Conservation (phyloP, 768 basidiomycete genomes). For the Xerocomellus dryophilus region DNA sequence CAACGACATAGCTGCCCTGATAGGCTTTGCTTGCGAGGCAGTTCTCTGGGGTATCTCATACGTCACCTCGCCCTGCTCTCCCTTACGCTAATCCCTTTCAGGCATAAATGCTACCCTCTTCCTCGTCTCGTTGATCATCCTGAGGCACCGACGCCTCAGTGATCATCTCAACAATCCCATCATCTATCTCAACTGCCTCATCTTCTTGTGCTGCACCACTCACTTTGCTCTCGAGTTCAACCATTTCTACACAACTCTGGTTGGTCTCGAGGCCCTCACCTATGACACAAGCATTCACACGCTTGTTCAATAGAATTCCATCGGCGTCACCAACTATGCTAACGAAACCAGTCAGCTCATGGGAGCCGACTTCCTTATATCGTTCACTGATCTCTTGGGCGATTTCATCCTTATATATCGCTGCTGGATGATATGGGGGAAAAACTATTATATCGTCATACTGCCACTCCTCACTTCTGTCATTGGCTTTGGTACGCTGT, state of each 20-base stretch:
- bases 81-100: background rate
- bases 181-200: conserved; percentile 27
- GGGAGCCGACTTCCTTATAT: conserved; percentile 37
- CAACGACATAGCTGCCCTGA: conserved; percentile 33
- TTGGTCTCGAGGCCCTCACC: conserved; percentile 13
- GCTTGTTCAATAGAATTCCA: conserved; percentile 16
- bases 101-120: conserved; percentile 29
- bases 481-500: conserved; percentile 33
- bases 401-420: conserved; percentile 39
- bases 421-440: conserved; percentile 41
- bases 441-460: conserved; percentile 32
- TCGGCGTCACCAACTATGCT: conserved; percentile 28
- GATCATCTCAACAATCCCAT: conserved; percentile 23
- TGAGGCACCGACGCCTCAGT: conserved; percentile 10
- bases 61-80: background rate
- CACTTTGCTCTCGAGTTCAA: conserved; percentile 37
- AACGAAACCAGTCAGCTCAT: conserved; percentile 31
- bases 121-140: conserved; percentile 26
- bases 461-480: conserved; percentile 36
- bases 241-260: conserved; percentile 34
- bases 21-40: conserved; percentile 38
- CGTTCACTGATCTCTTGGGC: conserved; percentile 36
- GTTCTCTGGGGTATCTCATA: conserved; percentile 33
- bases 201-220: conserved; percentile 34
- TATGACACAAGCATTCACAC: background rate